A percentile compares a stretch with the other conserved stretches of the same genome.
Conservation (phyloP, 2,329 filamentous ascomycete species). For the Xylaria sp. region DNA sequence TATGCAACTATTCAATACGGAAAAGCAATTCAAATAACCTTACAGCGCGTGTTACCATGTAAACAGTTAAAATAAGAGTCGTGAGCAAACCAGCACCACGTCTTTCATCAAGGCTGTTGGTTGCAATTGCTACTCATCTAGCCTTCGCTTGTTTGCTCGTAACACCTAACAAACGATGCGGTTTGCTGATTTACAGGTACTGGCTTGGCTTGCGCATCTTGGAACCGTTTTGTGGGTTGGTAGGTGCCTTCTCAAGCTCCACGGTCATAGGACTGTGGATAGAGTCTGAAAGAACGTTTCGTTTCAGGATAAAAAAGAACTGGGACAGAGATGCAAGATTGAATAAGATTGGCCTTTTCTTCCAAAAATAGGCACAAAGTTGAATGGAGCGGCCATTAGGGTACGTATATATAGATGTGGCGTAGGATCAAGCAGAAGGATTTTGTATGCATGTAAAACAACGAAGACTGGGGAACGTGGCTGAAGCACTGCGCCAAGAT, state of each 20-base stretch:
- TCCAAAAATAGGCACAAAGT: slow-evolving; percentile 27
- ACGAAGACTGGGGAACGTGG: slow-evolving; percentile 11
- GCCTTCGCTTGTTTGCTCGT: background rate
- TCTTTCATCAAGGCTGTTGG: background rate
- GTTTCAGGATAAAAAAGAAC: slow-evolving; percentile 21
- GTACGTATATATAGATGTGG: slow-evolving; percentile 12
- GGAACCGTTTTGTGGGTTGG: background rate
- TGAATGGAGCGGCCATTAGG: background rate
- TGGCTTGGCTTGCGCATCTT: background rate
- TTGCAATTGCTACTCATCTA: background rate
- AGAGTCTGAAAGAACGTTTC: background rate
- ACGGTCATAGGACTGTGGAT: background rate
- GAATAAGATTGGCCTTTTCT: slow-evolving; percentile 17
- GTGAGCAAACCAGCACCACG: too few relatives aligned
- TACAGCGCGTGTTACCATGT: too few relatives aligned
- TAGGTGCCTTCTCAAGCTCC: background rate
- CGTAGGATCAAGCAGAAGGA: slow-evolving; percentile 19
- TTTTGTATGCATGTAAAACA: slow-evolving; percentile 10
- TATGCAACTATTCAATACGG: too few relatives aligned
- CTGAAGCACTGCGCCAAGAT: slow-evolving; percentile 18
- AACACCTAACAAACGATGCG: background rate
- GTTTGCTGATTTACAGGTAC: background rate
- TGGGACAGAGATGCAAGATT: slow-evolving; percentile 21
- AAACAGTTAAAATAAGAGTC: too few relatives aligned
- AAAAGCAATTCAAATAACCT: too few relatives aligned